Evolutionary conservation across 2,329 filamentous ascomycete species (phyloP).

Genomic region (Fusarium ramigenum): DNA sequence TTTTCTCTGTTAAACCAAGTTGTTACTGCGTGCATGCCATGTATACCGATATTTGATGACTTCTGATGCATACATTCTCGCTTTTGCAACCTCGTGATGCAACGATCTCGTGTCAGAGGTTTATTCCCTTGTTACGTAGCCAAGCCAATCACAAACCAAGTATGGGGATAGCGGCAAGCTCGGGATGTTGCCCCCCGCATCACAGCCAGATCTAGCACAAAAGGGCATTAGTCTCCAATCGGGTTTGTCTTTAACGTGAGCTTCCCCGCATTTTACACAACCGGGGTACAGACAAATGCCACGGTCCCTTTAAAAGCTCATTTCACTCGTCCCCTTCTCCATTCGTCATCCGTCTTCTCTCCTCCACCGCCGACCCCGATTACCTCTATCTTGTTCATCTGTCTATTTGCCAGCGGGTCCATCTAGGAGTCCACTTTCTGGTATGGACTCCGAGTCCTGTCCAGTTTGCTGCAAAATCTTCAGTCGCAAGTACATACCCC

Average conservation of each 20-base stretch:
- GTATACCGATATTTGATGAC: too few relatives aligned
- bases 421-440: not conserved
- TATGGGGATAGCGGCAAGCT: not conserved
- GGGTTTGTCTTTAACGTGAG: not conserved
- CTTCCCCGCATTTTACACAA: not conserved
- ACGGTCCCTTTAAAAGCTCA: not conserved
- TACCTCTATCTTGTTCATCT: too few relatives aligned
- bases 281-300: too few relatives aligned
- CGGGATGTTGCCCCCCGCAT: not conserved
- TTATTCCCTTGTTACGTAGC: too few relatives aligned
- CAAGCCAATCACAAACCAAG: too few relatives aligned
- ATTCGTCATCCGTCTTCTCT: not conserved
- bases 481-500: not conserved
- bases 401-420: too few relatives aligned
- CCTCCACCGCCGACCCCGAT: not conserved
- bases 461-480: not conserved
- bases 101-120: too few relatives aligned
- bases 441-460: not conserved
- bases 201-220: not conserved
- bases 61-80: too few relatives aligned
- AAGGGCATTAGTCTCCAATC: not conserved
- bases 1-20: too few relatives aligned
- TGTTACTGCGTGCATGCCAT: too few relatives aligned
- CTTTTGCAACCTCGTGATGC: too few relatives aligned
- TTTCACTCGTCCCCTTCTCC: not conserved